phyloP scores from a whole-genome alignment of 2,329 filamentous ascomycete species.

The Sclerotinia minor region DNA sequence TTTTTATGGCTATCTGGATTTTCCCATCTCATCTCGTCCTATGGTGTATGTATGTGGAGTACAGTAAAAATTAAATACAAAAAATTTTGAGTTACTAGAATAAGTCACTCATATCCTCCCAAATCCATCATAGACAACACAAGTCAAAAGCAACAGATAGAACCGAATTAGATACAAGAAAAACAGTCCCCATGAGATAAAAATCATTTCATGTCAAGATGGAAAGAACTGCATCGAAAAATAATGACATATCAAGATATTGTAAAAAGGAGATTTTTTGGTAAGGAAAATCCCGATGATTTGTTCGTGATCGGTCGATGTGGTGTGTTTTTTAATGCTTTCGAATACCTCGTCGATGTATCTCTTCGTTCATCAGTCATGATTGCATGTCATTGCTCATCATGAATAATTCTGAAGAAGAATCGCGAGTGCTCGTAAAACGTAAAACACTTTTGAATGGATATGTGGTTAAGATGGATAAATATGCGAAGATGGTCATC shows the following conservation, averaged over 20 bases:
- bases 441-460: constrained; percentile 10
- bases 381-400: constrained; percentile 25
- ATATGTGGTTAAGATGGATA: constrained; percentile 7
- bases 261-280: constrained; percentile 14
- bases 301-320: constrained; percentile 20
- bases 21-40: constrained; percentile 10
- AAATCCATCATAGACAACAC: constrained; percentile 12
- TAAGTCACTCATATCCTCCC: constrained; percentile 10
- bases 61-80: constrained; percentile 14
- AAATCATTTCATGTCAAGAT: constrained; percentile 3
- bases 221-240: constrained; percentile 15
- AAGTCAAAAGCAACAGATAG: constrained; percentile 9
- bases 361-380: constrained; percentile 21
- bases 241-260: constrained; percentile 9
- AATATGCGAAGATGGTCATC: constrained; percentile 21
- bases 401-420: not conserved
- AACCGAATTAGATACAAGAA: constrained; percentile 23
- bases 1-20: constrained; percentile 5
- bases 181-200: not conserved
- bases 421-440: constrained; percentile 11
- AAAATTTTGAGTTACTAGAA: not conserved
- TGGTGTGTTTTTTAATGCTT: constrained; percentile 15
- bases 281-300: constrained; percentile 17
- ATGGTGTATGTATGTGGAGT: constrained; percentile 8
- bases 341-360: not conserved